Evolutionary conservation across 495 filamentous ascomycete genomes (phyloP).

Genomic region (Neurospora sp.): DNA sequence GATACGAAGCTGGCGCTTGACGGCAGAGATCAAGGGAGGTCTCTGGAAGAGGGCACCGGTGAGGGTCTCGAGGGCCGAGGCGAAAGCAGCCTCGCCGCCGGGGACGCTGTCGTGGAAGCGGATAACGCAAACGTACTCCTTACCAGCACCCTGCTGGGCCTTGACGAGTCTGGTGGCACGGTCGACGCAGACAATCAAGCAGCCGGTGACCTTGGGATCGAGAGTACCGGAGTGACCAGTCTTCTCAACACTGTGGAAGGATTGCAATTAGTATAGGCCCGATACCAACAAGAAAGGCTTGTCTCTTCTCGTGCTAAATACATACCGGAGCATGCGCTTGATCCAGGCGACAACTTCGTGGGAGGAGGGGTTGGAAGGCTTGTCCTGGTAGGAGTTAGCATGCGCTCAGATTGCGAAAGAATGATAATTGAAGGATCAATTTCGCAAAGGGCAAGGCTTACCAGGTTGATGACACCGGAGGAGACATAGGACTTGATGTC

Average conservation of each 20-base stretch:
- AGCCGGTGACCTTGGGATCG: conserved; percentile 74
- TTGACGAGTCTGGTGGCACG: conserved; percentile 95
- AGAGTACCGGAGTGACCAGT: conserved; percentile 96
- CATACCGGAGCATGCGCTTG: conserved; percentile 86
- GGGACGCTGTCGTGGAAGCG: conserved; percentile 85
- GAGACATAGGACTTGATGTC: conserved; percentile 92
- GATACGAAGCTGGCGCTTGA: conserved; percentile 96
- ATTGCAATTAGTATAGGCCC: conserved; percentile 12
- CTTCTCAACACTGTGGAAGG: conserved; percentile 65
- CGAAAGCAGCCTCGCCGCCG: conserved; percentile 82
- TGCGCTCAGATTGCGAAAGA: conserved; percentile 28
- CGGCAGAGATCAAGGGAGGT: conserved; percentile 91
- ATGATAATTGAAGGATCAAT: background rate
- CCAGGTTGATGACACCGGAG: conserved; percentile 84
- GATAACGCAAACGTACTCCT: conserved; percentile 72
- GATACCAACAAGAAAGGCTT: background rate
- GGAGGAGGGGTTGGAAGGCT: conserved; percentile 93
- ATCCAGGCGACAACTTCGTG: conserved; percentile 99
- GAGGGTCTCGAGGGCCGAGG: conserved; percentile 82
- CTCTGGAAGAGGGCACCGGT: conserved; percentile 96
- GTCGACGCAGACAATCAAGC: conserved; percentile 90
- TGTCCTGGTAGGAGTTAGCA: conserved; percentile 44
- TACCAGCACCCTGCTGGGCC: conserved; percentile 95
- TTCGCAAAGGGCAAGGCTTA: background rate
- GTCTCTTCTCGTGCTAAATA: background rate